Percentiles rank a stretch among this genome's conserved stretches.
phyloP scores from a whole-genome alignment of 2,329 filamentous ascomycete genomes.

The Stemphylium beticola region DNA sequence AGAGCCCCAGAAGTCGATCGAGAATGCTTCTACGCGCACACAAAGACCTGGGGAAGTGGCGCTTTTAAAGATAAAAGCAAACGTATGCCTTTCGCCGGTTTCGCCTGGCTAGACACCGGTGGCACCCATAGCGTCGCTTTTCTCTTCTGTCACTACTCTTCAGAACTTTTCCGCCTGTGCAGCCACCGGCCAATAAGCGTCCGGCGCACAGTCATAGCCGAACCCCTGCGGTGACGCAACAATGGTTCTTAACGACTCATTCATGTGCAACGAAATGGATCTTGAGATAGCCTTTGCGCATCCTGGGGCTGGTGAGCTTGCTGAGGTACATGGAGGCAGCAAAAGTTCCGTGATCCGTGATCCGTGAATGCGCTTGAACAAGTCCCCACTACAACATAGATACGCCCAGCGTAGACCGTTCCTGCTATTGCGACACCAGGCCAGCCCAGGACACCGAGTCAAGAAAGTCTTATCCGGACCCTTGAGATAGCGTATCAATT shows the following conservation, averaged over 20 bases:
- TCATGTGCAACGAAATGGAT: not conserved
- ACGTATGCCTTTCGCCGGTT: conserved; percentile 1
- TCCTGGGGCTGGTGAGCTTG: not conserved
- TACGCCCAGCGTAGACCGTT: conserved; percentile 1
- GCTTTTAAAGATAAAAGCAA: conserved; percentile 10
- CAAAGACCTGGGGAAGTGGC: conserved; percentile 7
- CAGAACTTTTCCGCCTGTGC: conserved; percentile 17
- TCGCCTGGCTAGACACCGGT: conserved; percentile 1
- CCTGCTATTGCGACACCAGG: conserved; percentile 3
- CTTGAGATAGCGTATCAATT: conserved; percentile 15
- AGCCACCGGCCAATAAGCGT: conserved; percentile 21
- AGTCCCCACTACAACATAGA: not conserved
- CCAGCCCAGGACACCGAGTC: conserved; percentile 15
- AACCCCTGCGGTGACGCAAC: conserved; percentile 7
- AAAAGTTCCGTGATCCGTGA: not conserved
- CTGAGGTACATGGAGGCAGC: not conserved
- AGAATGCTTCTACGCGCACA: conserved; percentile 2
- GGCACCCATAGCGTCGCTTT: conserved; percentile 11
- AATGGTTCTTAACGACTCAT: conserved; percentile 11
- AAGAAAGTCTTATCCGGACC: conserved; percentile 10
- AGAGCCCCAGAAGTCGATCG: conserved; percentile 5
- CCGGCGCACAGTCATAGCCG: conserved; percentile 22
- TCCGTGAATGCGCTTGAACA: not conserved
- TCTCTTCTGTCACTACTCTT: conserved; percentile 13
- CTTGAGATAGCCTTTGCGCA: conserved; percentile 1